Base-by-base conservation (phyloP, 305 asterid genomes). In the Fraxinus floribunda region DNA sequence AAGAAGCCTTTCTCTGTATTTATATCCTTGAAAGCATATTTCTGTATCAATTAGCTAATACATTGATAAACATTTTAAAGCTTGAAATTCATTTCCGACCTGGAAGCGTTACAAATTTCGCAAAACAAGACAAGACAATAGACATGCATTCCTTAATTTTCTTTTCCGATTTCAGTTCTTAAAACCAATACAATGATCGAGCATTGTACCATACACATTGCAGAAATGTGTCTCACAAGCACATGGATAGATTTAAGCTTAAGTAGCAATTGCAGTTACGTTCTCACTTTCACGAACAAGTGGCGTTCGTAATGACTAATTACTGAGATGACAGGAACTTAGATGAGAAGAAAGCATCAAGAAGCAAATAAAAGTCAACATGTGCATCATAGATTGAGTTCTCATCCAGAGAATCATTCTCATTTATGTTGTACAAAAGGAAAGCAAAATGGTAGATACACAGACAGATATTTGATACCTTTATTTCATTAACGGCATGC, bases 1-100 rank as follows among this genome's bases (percentile, higher is more conserved):
- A 81, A 80, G 98, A 93, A 83, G 98, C 98, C 86, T 95, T 97
- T 92, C 99, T 94, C 99, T 97, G 98, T 94, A 90, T 92, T 89
- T 86, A 97, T 77, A 90, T 91, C 99, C 99, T 94, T 87, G 91
- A 89, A 93, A 89, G 86, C 87, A 93, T 85, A 93, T 80, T 91
- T 92, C 95, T 91, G 98, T 96, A 92, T 92, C 97, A 97, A 91
- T 93, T 94, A 89, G 95, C 95, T 95, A 89, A 89, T 92, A 92
- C 90, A 87, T 85, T 83, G 90, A 89, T 84, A 85, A 78, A 85
- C 78, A 74, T 82, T 86, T 77, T 81, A 80, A 86, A 82, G 75
- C 83, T 85, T 82, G 76, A 80, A 86, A 78, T 86, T 85, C 75
- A 85, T 70, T 84, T 81, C 81, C 70, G 77, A 79, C 77, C 62